Base-by-base conservation (phyloP, 352 stramenopile species). In the Plasmopara viticola region DNA sequence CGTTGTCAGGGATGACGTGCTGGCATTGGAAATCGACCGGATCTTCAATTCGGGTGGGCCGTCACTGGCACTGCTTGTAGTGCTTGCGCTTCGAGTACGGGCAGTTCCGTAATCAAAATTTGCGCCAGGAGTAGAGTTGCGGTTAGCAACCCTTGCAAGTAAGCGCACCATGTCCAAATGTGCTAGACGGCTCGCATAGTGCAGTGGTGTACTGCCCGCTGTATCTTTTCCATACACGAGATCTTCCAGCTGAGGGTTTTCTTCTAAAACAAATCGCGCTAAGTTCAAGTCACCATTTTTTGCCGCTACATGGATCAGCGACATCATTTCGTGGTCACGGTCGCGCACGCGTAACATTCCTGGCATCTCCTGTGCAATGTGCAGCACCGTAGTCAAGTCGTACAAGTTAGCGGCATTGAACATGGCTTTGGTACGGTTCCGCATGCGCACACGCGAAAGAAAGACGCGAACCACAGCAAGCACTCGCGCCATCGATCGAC, bases 161-260 rank as follows among this genome's bases (percentile, higher is more conserved):
- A 93, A 61, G 20, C 89, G 85, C 5, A 94, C 76, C 82, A 94
- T 93, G 48, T 93, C 84, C 13, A 93, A 33, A 55, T 94, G 80
- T 0, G 78, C 81, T 8, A 94, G 56, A 4, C 77, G 78, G 9
- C 66, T 67, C 0, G 86, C 82, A 48, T 94, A 94, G 62, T 95
- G 86, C 48, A 95, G 69, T 15, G 86, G 86, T 15, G 86, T 94
- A 51, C 78, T 93, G 5, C 84, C 86, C 5, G 76, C 60, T 1
- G 66, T 65, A 66, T 94, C 86, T 20, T 73, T 84, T 47, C 82
- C 77, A 51, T 90, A 90, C 43, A 94, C 86, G 5, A 94, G 68
- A 38, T 94, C 83, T 56, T 95, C 86, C 33, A 94, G 78, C 53
- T 87, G 78, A 10, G 68, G 64, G 30, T 82, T 89, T 59, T 91